phyloP scores from a whole-genome alignment of 106 monocot species.

The Dendrobium huoshanense region DNA sequence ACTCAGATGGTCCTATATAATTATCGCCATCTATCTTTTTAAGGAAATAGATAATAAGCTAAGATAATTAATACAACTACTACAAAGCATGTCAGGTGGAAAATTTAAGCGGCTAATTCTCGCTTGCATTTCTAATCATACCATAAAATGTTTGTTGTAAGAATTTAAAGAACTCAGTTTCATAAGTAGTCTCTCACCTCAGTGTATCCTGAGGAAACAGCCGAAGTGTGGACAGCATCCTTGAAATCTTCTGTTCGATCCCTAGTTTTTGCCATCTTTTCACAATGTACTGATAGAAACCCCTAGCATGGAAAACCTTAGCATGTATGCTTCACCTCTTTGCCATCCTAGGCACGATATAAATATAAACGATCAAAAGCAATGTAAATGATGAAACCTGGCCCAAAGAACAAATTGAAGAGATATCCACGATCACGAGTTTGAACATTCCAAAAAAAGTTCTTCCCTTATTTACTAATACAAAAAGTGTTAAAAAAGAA shows the following conservation, averaged over 20 bases:
- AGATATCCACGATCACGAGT: not conserved
- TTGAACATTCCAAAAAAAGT: too few species aligned
- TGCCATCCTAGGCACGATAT: not conserved
- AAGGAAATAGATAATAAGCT: not conserved
- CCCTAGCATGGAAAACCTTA: not conserved
- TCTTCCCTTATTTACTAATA: too few species aligned
- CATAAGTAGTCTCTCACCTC: constrained; percentile 40
- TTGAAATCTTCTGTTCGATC: constrained; percentile 93
- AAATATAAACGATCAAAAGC: not conserved
- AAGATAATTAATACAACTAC: not conserved
- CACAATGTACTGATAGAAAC: not conserved
- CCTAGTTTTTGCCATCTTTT: constrained; percentile 52
- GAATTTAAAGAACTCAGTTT: not conserved
- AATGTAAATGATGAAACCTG: not conserved
- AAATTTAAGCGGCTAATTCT: not conserved
- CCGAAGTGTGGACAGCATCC: constrained; percentile 51
- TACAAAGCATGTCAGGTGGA: not conserved
- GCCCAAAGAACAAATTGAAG: not conserved
- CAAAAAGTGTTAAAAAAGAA: too few species aligned
- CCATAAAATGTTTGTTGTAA: not conserved
- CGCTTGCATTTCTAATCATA: not conserved
- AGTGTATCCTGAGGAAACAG: constrained; percentile 52
- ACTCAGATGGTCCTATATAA: not conserved
- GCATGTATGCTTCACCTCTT: not conserved
- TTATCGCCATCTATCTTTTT: not conserved